These are phyloP conservation scores for Tricholoma flavovirens DNA, from an alignment of 768 basidiomycete genomes.

Conservation along the genomic window DNA sequence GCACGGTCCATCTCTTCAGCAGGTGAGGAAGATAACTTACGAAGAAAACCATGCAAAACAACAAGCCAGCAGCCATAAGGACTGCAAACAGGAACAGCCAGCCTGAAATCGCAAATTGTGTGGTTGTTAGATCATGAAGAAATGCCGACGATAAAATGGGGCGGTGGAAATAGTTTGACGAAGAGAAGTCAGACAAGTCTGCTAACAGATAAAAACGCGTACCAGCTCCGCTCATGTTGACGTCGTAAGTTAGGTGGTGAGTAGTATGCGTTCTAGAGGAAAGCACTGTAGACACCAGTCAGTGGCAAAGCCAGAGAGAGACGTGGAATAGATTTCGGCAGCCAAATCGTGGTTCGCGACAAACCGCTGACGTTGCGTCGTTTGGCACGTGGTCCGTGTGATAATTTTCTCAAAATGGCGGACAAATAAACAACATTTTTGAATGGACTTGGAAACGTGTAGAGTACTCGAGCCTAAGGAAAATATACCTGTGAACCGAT, in stretches of 20 bases:
- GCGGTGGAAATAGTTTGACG: not conserved
- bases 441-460: too few species aligned
- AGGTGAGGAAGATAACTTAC: constrained; percentile 47
- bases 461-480: too few species aligned
- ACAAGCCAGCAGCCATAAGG: constrained; percentile 86
- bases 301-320: not conserved
- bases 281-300: not conserved
- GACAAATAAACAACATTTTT: too few species aligned
- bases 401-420: too few species aligned
- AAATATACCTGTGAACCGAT: too few species aligned
- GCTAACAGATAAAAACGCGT: constrained; percentile 18
- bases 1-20: not conserved
- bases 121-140: constrained; percentile 3
- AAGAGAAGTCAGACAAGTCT: constrained; percentile 3
- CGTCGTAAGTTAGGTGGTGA: not conserved
- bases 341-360: not conserved
- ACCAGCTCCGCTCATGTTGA: constrained; percentile 40
- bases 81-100: constrained; percentile 98
- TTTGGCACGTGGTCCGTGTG: not conserved
- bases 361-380: not conserved
- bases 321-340: not conserved
- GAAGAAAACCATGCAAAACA: constrained; percentile 99
- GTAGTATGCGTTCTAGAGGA: not conserved
- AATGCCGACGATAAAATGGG: not conserved
- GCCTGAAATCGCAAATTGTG: constrained; percentile 39